phyloP scores from a whole-genome alignment of 2,329 filamentous ascomycete species.

The Fusarium sp. region DNA sequence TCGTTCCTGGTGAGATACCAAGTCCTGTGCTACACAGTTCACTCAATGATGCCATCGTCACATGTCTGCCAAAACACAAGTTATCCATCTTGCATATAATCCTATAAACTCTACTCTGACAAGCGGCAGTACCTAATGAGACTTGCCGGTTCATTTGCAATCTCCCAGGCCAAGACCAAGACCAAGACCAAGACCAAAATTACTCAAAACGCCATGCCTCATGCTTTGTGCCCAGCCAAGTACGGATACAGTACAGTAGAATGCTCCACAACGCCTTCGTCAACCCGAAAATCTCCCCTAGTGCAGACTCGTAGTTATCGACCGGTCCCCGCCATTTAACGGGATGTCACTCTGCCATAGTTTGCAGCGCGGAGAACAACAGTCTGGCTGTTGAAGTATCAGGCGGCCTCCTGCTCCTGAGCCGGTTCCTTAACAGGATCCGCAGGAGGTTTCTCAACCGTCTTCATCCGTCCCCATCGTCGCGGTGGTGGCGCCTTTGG shows the following conservation, averaged over 20 bases:
- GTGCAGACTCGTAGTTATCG: slow-evolving; percentile 8
- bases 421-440: slow-evolving; percentile 47
- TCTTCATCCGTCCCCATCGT: slow-evolving; percentile 59
- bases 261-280: slow-evolving; percentile 44
- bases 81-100: slow-evolving; percentile 22
- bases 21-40: slow-evolving; percentile 1
- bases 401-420: slow-evolving; percentile 32
- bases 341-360: slow-evolving; percentile 14
- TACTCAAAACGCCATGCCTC: slow-evolving; percentile 36
- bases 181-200: slow-evolving; percentile 6
- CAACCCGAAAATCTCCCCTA: slow-evolving; percentile 29
- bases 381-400: background rate
- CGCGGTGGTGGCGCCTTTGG: slow-evolving; percentile 63
- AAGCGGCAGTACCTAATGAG: slow-evolving; percentile 11
- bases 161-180: slow-evolving; percentile 16
- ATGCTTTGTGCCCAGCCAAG: slow-evolving; percentile 42
- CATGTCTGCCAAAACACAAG: slow-evolving; percentile 8
- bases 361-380: slow-evolving; percentile 6
- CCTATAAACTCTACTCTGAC: slow-evolving; percentile 14
- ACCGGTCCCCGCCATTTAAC: slow-evolving; percentile 17
- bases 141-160: slow-evolving; percentile 26
- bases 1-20: background rate
- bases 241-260: slow-evolving; percentile 14
- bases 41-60: slow-evolving; percentile 17
- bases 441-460: slow-evolving; percentile 50